Percentiles rank a stretch among this genome's conserved stretches.
phyloP scores from a whole-genome alignment of 257 asterid species.

The Lantana camara region DNA sequence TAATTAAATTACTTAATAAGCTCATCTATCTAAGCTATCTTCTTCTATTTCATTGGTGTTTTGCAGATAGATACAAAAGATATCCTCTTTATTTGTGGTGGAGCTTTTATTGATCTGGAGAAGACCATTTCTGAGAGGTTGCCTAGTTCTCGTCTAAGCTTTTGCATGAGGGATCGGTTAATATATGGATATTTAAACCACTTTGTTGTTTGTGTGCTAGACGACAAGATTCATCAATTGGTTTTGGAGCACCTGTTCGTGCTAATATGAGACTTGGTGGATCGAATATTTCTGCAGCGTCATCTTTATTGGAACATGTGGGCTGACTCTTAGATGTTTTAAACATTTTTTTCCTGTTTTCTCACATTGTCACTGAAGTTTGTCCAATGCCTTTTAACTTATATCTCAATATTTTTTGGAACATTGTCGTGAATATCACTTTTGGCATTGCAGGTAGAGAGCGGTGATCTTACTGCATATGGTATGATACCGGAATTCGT shows the following conservation, averaged over 20 bases:
- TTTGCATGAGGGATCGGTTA: constrained; percentile 15
- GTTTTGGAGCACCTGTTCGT: constrained; percentile 92
- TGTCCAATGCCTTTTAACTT: constrained; percentile 12
- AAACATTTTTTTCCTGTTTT: constrained; percentile 21
- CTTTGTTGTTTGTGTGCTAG: constrained; percentile 41
- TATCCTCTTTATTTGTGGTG: constrained; percentile 90
- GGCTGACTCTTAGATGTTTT: constrained; percentile 26
- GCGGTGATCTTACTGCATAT: constrained; percentile 84
- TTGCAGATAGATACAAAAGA: constrained; percentile 81
- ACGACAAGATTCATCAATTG: constrained; percentile 89
- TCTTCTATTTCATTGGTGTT: constrained; percentile 26
- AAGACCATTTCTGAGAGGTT: constrained; percentile 93
- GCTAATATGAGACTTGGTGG: constrained; percentile 70
- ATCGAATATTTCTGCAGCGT: constrained; percentile 58
- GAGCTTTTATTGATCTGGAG: constrained; percentile 91
- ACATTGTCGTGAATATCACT: constrained; percentile 25
- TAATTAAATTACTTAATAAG: background rate
- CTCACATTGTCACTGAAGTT: background rate
- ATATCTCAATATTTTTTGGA: constrained; percentile 13
- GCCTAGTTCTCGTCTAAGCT: constrained; percentile 19
- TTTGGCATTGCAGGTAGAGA: constrained; percentile 69
- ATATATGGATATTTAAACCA: background rate
- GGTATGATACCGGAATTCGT: constrained; percentile 98
- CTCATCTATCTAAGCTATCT: background rate
- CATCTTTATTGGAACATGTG: constrained; percentile 82